phyloP scores from a whole-genome alignment of 176 grass and related monocot genomes.

The Zoysia pacifica region DNA sequence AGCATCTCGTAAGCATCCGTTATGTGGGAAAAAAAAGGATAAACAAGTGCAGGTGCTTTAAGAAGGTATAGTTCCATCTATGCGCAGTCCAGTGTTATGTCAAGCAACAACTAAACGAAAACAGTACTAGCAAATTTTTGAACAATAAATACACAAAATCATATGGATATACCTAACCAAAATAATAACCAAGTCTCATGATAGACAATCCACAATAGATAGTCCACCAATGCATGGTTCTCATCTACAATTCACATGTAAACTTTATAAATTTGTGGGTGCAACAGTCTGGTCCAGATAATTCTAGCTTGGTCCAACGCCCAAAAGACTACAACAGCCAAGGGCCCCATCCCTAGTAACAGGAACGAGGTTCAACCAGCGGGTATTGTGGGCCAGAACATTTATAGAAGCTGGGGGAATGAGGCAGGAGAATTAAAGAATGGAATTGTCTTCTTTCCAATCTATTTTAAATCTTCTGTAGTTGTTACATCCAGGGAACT shows the following conservation, averaged over 20 bases:
- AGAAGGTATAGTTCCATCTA: background rate
- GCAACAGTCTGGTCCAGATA: too few relatives aligned
- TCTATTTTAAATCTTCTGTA: background rate
- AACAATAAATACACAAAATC: too few relatives aligned
- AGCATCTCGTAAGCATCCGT: background rate
- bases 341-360: background rate
- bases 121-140: background rate
- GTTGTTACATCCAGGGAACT: background rate
- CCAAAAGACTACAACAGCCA: background rate
- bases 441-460: background rate
- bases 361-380: background rate
- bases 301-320: background rate
- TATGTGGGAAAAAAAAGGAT: background rate
- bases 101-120: background rate
- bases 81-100: background rate
- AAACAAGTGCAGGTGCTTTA: background rate
- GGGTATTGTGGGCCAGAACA: background rate
- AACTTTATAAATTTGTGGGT: too few relatives aligned
- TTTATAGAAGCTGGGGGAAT: background rate
- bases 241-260: too few relatives aligned
- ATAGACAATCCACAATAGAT: too few relatives aligned
- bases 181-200: too few relatives aligned
- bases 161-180: too few relatives aligned
- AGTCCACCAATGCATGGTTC: too few relatives aligned
- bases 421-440: background rate